These are phyloP conservation scores for Millerago galiae DNA, from an alignment of 805 yeast species.

Conservation along the genomic window DNA sequence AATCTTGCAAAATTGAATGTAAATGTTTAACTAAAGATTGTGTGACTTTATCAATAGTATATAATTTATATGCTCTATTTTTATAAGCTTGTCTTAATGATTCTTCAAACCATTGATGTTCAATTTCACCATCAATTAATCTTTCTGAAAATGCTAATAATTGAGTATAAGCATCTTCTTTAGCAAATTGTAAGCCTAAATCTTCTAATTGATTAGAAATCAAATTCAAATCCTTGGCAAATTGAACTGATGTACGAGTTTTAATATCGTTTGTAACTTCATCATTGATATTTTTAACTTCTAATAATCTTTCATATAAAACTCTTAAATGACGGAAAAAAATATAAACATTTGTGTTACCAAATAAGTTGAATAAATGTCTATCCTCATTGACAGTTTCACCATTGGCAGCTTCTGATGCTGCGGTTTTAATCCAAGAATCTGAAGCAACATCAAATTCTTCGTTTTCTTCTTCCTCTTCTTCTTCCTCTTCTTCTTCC, in stretches of 20 bases:
- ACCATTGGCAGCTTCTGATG: slow-evolving; percentile 20
- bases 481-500: slow-evolving; percentile 13
- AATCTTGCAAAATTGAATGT: slow-evolving; percentile 76
- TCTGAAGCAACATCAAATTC: slow-evolving; percentile 21
- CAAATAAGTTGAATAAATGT: slow-evolving; percentile 68
- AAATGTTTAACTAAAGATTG: slow-evolving; percentile 81
- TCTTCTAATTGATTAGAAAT: slow-evolving; percentile 76
- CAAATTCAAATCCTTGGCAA: slow-evolving; percentile 82
- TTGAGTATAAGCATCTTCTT: slow-evolving; percentile 68
- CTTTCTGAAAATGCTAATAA: slow-evolving; percentile 68
- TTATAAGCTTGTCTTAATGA: slow-evolving; percentile 90
- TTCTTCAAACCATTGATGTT: slow-evolving; percentile 94
- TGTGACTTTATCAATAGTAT: slow-evolving; percentile 88
- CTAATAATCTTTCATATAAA: slow-evolving; percentile 71
- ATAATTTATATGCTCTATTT: slow-evolving; percentile 86
- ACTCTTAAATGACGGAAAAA: slow-evolving; percentile 83
- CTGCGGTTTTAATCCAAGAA: slow-evolving; percentile 21
- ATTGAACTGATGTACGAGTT: slow-evolving; percentile 55
- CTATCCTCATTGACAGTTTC: slow-evolving; percentile 33
- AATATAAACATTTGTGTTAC: slow-evolving; percentile 82
- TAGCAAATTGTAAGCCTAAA: slow-evolving; percentile 67
- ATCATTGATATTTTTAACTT: slow-evolving; percentile 65
- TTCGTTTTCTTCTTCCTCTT: slow-evolving; percentile 19
- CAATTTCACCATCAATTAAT: slow-evolving; percentile 83
- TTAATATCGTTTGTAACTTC: slow-evolving; percentile 70